A percentile compares a stretch with the other conserved stretches of the same genome.
Conservation (phyloP, 148 eudicot species). For the Spergularia marina region DNA sequence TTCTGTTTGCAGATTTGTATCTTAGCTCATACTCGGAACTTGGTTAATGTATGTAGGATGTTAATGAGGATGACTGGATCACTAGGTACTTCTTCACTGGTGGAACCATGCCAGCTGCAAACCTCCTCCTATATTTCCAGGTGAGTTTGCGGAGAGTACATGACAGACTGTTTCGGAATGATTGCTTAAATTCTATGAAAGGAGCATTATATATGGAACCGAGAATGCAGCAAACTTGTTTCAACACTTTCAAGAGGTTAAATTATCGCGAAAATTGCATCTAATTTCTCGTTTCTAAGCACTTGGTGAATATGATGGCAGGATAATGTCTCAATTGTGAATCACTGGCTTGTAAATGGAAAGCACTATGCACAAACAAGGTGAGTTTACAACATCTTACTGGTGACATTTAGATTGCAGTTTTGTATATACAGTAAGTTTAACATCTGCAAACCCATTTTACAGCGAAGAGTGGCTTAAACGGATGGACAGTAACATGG, state of each 20-base stretch:
- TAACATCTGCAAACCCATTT: background rate
- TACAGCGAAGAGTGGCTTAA: conserved; percentile 96
- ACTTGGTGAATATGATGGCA: conserved; percentile 26
- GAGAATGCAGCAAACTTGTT: background rate
- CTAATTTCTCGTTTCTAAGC: background rate
- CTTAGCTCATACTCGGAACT: background rate
- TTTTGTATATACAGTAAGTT: background rate
- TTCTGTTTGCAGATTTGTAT: background rate
- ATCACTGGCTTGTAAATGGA: conserved; percentile 96
- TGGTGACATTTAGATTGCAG: background rate
- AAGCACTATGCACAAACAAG: conserved; percentile 92
- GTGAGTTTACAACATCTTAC: conserved; percentile 30
- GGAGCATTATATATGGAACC: too few relatives aligned
- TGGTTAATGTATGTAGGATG: conserved; percentile 50
- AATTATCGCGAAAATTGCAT: too few relatives aligned
- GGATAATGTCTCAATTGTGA: conserved; percentile 84
- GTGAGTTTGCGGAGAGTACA: conserved; percentile 29
- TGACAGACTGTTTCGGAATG: background rate
- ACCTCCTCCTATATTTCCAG: conserved; percentile 92
- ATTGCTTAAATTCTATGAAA: too few relatives aligned
- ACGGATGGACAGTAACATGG: conserved; percentile 67
- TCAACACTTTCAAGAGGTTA: too few relatives aligned
- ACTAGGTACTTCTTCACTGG: conserved; percentile 86
- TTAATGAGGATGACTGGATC: conserved; percentile 87
- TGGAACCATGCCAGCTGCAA: conserved; percentile 96